Evolutionary conservation across 2,329 filamentous ascomycete species (phyloP).

Genomic region (Alternaria sp.): DNA sequence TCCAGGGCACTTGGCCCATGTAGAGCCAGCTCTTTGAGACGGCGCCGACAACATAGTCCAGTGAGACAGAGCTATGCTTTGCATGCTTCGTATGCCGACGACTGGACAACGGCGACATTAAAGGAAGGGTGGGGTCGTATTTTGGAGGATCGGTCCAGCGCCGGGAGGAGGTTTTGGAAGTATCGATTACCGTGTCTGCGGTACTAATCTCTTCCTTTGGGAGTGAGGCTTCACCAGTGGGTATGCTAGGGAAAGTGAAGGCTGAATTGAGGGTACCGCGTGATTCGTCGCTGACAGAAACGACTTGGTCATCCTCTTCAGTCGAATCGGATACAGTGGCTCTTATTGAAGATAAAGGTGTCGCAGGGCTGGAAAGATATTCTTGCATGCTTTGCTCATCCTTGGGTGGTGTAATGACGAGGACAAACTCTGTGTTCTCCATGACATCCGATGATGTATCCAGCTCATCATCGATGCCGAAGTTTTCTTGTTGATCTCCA

Average conservation of each 20-base stretch:
- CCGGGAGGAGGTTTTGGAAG: not conserved
- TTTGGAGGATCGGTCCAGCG: not conserved
- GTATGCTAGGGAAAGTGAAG: not conserved
- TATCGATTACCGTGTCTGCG: not conserved
- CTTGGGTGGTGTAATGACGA: not conserved
- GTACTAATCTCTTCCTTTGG: not conserved
- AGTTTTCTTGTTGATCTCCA: not conserved
- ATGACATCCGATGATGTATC: not conserved
- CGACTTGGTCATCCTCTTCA: not conserved
- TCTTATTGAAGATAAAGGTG: not conserved
- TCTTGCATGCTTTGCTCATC: not conserved
- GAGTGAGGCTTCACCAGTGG: not conserved
- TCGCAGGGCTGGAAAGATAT: not conserved
- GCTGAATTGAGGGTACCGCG: not conserved
- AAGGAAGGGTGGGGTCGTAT: not conserved
- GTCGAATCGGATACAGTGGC: not conserved
- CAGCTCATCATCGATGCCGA: not conserved
- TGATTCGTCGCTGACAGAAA: too few relatives aligned
- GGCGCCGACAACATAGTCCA: not conserved
- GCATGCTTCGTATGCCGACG: not conserved
- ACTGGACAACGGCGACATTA: not conserved
- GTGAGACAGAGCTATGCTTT: not conserved
- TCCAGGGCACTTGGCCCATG: not conserved
- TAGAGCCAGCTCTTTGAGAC: not conserved
- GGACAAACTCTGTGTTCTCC: not conserved